These are phyloP conservation scores for Candida insectorum DNA, from an alignment of 805 yeast species.

Conservation along the genomic window DNA sequence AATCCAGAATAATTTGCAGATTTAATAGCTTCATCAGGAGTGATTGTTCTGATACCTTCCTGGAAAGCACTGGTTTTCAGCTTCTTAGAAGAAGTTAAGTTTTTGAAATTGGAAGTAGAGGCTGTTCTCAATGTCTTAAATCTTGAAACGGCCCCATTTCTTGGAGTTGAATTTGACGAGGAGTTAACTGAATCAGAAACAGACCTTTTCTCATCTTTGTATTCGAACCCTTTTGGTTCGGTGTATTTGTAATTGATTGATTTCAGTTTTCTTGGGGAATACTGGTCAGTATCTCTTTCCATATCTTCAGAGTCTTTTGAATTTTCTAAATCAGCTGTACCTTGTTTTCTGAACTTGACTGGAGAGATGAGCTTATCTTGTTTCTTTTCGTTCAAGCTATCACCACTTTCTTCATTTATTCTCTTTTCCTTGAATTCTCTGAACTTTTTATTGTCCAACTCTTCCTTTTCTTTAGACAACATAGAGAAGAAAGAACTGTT, in stretches of 20 bases:
- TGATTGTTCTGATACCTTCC: slow-evolving; percentile 79
- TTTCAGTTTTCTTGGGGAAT: slow-evolving; percentile 36
- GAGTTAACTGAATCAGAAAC: slow-evolving; percentile 34
- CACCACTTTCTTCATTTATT: no score
- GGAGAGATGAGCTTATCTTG: slow-evolving; percentile 21
- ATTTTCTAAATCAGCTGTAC: slow-evolving; percentile 2
- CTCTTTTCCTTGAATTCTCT: slow-evolving; percentile 2
- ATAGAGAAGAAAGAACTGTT: slow-evolving; percentile 60
- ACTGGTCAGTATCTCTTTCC: slow-evolving; percentile 29
- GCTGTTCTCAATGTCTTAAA: slow-evolving; percentile 52
- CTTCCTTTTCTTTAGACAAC: slow-evolving; percentile 31
- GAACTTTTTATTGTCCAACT: slow-evolving; percentile 5
- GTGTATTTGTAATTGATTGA: slow-evolving; percentile 16
- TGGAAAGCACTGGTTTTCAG: slow-evolving; percentile 74
- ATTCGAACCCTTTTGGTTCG: slow-evolving; percentile 7
- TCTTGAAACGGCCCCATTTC: slow-evolving; percentile 26
- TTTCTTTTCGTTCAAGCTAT: neutral
- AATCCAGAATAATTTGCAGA: slow-evolving; percentile 83
- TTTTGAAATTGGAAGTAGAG: slow-evolving; percentile 49
- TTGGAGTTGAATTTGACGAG: slow-evolving; percentile 10
- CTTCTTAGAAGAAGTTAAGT: slow-evolving; percentile 48
- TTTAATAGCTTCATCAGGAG: slow-evolving; percentile 75
- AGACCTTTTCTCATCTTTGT: slow-evolving; percentile 23
- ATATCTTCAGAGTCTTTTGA: slow-evolving; percentile 8
- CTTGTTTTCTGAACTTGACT: slow-evolving; percentile 20